phyloP scores from a whole-genome alignment of 2,329 filamentous ascomycete species.

The Colletotrichum euphorbiae region DNA sequence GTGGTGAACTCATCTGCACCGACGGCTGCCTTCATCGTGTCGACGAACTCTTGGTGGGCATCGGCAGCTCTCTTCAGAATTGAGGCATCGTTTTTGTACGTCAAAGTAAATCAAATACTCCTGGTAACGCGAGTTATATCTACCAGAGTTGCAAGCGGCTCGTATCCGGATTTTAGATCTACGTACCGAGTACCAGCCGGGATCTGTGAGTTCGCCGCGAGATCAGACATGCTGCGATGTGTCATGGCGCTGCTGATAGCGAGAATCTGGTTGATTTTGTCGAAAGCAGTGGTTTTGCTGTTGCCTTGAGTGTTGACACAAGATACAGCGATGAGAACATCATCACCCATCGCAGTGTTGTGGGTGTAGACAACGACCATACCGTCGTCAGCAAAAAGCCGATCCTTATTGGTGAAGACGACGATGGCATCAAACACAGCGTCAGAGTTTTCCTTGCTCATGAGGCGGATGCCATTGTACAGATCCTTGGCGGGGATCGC shows the following conservation, averaged over 20 bases:
- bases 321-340: constrained; percentile 36
- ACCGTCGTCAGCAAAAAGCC: constrained; percentile 42
- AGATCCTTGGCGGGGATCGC: constrained; percentile 28
- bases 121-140: constrained; percentile 43
- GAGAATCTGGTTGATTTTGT: constrained; percentile 1
- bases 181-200: constrained; percentile 5
- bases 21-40: constrained; percentile 37
- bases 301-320: constrained; percentile 41
- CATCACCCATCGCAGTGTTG: constrained; percentile 31
- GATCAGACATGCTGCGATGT: constrained; percentile 3
- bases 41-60: constrained; percentile 42
- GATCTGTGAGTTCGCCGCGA: neutral
- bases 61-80: constrained; percentile 45
- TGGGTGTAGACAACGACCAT: constrained; percentile 46
- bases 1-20: constrained; percentile 39
- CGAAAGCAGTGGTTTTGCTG: constrained; percentile 17
- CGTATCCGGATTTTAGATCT: too few species aligned
- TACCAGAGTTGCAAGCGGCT: neutral
- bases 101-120: constrained; percentile 43
- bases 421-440: constrained; percentile 49
- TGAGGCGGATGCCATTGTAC: constrained; percentile 31
- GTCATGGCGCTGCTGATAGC: constrained; percentile 14
- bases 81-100: constrained; percentile 27
- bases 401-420: constrained; percentile 55
- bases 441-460: constrained; percentile 36